Base-by-base conservation (phyloP, 140 eudicot species). In the Stevia rebaudiana region DNA sequence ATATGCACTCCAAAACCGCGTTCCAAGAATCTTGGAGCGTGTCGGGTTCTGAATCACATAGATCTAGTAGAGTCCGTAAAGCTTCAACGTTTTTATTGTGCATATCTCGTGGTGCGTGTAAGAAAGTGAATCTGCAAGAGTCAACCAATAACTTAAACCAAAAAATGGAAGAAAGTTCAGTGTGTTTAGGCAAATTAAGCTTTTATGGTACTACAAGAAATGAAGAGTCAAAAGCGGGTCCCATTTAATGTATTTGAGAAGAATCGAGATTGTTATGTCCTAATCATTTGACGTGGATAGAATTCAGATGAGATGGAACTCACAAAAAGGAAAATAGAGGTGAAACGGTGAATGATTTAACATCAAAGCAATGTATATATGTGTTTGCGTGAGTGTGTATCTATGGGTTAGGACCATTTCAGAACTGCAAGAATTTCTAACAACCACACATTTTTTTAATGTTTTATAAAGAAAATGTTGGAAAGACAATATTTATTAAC, bases 21-120 rank as follows among this genome's bases (percentile, higher is more conserved):
- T 79, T 76, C 97, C 97, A 90, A 11, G 95, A 76, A 75, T 90
- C 97, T 77, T 86, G 95, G 31, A 90, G 89, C 12, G 97, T 79
- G 57, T 76, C 81, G 16, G 84, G 72, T 22, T 90, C 90, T 21
- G 97, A 82, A 59, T 84, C 88, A 74, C 95, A 86, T 53, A 90
- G 65, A 71, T 79, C 78, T 35, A 90, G 74, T 33, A 90, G 79
- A 58, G 94, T 87, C 61, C 90, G 82, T 63, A 90, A 75, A 22
- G 97, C 97, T 77, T 90, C 95, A 28, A 84, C 97, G 68, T 90
- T 90, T 77, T 90, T 90, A 16, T 80, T 78, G 13, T 79, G 82
- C 97, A 90, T 86, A 57, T 90, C 90, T 78, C 78, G 82, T 10
- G 95, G 95, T 52, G 84, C 97, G 55, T 90, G 97, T 58, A 90